Evolutionary conservation across 805 yeast genomes (phyloP), one percentile per base, ranked within the genome.

Genomic region (Saccharomycopsis javanensis): DNA sequence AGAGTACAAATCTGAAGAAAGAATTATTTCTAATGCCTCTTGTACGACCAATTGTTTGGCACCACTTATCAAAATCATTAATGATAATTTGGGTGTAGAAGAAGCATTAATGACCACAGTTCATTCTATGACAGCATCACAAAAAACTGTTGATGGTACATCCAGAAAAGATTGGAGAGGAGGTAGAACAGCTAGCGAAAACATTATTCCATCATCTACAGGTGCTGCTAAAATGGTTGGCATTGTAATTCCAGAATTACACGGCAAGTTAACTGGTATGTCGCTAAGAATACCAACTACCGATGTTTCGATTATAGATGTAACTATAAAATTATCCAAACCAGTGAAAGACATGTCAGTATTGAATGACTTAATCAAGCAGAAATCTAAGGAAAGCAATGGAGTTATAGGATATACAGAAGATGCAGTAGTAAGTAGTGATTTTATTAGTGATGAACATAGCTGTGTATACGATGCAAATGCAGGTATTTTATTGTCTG

Each of bases 161-260:
- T 82, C 87, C 71, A 85, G 80, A 76, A 82, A 82, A 76, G 87
- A 82, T 76, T 82, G 87, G 87, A 81, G 87, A 80, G 86, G 86
- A 76, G 87, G 86, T 72, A 79, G 87, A 77, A 80, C 86, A 66
- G 87, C 87, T 68, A 80, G 85, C 62, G 86, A 82, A 69, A 82
- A 82, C 81, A 82, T 82, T 70, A 82, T 82, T 68, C 87, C 87
- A 73, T 82, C 86, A 58, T 80, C 86, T 64, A 82, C 87, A 57
- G 87, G 87, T 78, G 87, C 87, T 65, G 87, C 87, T 63, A 82
- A 82, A 78, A 86, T 86, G 65, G 87, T 82, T 66, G 86, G 86
- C 75, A 81, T 80, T 75, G 86, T 82, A 69, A 80, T 82, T 65
- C 87, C 87, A 66, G 83, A 77, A 69, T 78, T 82, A 69, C 79